Base-by-base conservation (phyloP, 176 grass and related monocot genomes). In the Cymbopogon citratus region DNA sequence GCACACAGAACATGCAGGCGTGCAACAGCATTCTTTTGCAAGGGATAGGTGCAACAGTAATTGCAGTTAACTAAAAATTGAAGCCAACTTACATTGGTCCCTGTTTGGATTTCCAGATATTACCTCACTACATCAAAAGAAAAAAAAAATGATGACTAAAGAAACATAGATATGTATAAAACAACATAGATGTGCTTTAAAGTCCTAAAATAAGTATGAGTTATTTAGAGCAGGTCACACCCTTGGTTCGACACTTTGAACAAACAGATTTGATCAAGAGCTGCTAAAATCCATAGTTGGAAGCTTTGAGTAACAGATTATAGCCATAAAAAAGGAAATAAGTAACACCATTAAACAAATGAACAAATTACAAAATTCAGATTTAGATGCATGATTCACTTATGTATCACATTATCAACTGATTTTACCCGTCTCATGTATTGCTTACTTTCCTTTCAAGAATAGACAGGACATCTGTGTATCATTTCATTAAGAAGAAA, bases 121-220 rank as follows among this genome's bases (percentile, higher is more conserved):
- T 76, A 76, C 71, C 49, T 81, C 81, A 73, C 85, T 87, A 71
- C 71, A 87, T 44, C 21, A 87, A 61, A 76, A 81, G 35, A 81
- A 81, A 69, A 60, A 71, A 14, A 18, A 14, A 16, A 18, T 61
- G 29, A 59, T 81, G 25, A 81, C 9, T 75, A 81, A 68, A 60
- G 16, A 66, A 66, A 63, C 28, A 19, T 9, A 16, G 12, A 8
- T 38, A 40, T 62, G 3, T 67, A 67, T 38, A 28, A 83, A 74
- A 54, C 7, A 23, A 71, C 12, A 15, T 6, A 63, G 13, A 9
- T 74, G 6, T 49, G 13, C n/a, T 77, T 70, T 61, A 69, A 48
- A 28, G 21, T 49, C 69, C 56, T 46, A 61, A 33, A 31, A 70
- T 44, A 27, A 15, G 31, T 74, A 65, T 43, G 31, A 84, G 29